A percentile compares a stretch with the other conserved stretches of the same genome.
These are phyloP conservation scores for Ampelocalamus luodianensis DNA, from an alignment of 176 grass and related monocot genomes.

Conservation along the genomic window DNA sequence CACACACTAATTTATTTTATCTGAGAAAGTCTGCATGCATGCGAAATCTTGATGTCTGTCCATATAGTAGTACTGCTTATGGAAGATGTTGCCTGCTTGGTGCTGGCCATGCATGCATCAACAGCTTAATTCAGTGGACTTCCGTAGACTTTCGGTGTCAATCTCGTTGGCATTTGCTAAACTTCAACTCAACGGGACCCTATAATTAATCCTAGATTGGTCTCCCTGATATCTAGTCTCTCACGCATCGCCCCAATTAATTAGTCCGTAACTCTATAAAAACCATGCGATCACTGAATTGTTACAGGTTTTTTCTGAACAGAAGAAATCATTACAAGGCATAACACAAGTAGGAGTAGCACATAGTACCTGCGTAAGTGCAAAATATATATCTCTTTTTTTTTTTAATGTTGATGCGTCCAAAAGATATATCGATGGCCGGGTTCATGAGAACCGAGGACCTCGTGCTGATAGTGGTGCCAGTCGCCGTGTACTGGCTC, in stretches of 20 bases:
- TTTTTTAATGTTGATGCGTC: neutral
- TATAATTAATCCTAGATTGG: neutral
- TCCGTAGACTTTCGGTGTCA: neutral
- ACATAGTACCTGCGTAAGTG: neutral
- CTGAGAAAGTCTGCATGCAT: no score
- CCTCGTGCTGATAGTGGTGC: constrained; percentile 49
- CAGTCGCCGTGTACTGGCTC: constrained; percentile 71
- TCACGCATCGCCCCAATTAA: neutral
- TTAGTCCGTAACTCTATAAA: neutral
- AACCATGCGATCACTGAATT: neutral
- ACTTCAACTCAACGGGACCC: neutral
- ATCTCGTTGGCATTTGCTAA: neutral
- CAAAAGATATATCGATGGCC: neutral
- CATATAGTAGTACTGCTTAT: no score
- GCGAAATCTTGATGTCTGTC: no score
- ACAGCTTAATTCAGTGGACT: neutral
- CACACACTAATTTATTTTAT: no score
- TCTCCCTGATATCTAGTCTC: neutral
- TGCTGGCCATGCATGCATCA: neutral
- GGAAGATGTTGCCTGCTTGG: neutral
- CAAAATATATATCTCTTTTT: no score
- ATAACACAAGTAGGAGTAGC: neutral
- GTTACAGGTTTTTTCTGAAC: neutral
- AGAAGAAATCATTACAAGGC: neutral
- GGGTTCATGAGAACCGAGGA: constrained; percentile 29